A percentile compares a stretch with the other conserved stretches of the same genome.
These are phyloP conservation scores for Coriolopsis trogii DNA, from an alignment of 1,284 basidiomycete genomes.

Conservation along the genomic window DNA sequence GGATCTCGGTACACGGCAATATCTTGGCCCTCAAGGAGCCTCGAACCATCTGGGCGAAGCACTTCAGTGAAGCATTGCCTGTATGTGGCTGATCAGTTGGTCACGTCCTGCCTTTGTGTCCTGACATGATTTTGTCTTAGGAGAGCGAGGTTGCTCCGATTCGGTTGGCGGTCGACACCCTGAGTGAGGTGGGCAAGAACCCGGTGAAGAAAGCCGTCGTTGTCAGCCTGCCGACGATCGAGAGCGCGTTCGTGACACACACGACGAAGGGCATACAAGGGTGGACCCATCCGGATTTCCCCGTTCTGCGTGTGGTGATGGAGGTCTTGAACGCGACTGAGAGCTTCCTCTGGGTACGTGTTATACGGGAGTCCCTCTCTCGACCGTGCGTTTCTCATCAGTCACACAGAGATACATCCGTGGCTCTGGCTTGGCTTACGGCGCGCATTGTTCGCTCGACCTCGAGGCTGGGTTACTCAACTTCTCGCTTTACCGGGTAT, in stretches of 20 bases:
- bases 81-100: conserved; percentile 43
- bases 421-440: conserved; percentile 93
- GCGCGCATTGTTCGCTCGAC: conserved; percentile 81
- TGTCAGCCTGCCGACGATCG: conserved; percentile 90
- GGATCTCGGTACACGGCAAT: conserved; percentile 90
- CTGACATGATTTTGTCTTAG: conserved; percentile 26
- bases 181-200: conserved; percentile 76
- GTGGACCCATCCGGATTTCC: conserved; percentile 83
- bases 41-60: conserved; percentile 69
- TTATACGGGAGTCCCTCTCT: neutral
- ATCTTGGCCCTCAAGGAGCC: conserved; percentile 76
- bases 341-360: conserved; percentile 88
- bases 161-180: conserved; percentile 67
- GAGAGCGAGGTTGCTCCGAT: conserved; percentile 66
- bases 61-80: conserved; percentile 64
- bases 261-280: conserved; percentile 81
- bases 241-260: conserved; percentile 88
- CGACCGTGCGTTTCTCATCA: neutral
- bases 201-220: conserved; percentile 82
- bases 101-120: neutral
- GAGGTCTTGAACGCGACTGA: conserved; percentile 94
- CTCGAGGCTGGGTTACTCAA: conserved; percentile 82
- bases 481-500: conserved; percentile 83
- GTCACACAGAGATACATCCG: conserved; percentile 74
- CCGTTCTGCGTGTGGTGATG: conserved; percentile 83